phyloP scores from a whole-genome alignment of 805 yeast species.

The Candida corydali region DNA sequence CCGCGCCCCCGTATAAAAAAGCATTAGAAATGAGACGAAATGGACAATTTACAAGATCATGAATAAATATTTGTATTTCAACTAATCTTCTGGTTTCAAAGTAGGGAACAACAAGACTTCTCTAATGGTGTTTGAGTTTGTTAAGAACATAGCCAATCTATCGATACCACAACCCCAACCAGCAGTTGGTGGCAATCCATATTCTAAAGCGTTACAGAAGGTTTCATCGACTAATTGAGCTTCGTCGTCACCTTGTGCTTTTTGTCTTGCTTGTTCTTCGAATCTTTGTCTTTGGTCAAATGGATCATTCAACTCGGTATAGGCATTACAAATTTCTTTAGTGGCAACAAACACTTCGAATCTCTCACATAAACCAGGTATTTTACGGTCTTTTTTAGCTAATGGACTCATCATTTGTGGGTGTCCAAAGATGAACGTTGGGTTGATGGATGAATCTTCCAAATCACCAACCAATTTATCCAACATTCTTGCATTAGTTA shows the following conservation, averaged over 20 bases:
- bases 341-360: slow-evolving; percentile 98
- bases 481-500: slow-evolving; percentile 97
- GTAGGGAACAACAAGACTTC: slow-evolving; percentile 98
- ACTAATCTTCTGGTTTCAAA: slow-evolving; percentile 70
- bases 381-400: slow-evolving; percentile 90
- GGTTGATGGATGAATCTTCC: slow-evolving; percentile 93
- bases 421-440: slow-evolving; percentile 97
- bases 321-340: slow-evolving; percentile 96
- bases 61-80: no score
- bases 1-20: slow-evolving; percentile 93
- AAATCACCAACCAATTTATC: slow-evolving; percentile 96
- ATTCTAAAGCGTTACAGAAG: slow-evolving; percentile 96
- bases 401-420: slow-evolving; percentile 99
- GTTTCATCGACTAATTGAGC: slow-evolving; percentile 96
- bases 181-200: slow-evolving; percentile 98
- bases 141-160: slow-evolving; percentile 96
- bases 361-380: slow-evolving; percentile 95
- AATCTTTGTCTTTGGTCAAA: slow-evolving; percentile 96
- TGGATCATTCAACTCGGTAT: slow-evolving; percentile 98
- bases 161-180: slow-evolving; percentile 99
- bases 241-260: slow-evolving; percentile 98
- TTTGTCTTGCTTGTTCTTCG: slow-evolving; percentile 98
- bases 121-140: slow-evolving; percentile 93
- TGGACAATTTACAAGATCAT: slow-evolving; percentile 39
- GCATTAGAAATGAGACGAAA: slow-evolving; percentile 84